Base-by-base conservation (phyloP, 2,329 filamentous ascomycete species). In the Aspergillus spinulosporus region DNA sequence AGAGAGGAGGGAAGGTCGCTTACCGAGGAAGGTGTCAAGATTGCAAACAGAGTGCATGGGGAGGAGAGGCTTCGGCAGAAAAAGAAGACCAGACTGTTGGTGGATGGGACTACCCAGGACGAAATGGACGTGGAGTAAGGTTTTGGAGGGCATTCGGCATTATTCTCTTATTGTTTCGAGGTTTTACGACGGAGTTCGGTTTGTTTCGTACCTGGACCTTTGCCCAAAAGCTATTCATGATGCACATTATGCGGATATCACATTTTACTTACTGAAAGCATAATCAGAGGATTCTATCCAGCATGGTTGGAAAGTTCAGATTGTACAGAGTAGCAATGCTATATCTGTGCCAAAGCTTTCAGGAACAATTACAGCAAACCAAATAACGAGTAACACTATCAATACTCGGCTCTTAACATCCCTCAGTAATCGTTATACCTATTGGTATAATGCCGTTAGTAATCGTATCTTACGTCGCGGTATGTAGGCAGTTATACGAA, bases 1-100 rank as follows among this genome's bases (percentile, higher is more conserved):
- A 80, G 81, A 73, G 82, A 83, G 69, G 81, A 82, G 72, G 77
- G 60, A 5, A 56, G 67, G 32, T 67, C 70, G 21, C 58, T 74
- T 62, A 68, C 67, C 21, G 62, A 67, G 57, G 73, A 74, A 57
- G 62, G 67, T 42, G 64, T 62, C 59, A 76, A 73, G 69, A 39
- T 37, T 39, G 62, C 68, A 44, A 68, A 66, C 63, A 68, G 68
- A 52, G 69, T 76, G 4, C 66, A 75, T 42, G 75, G 75, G 57
- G 71, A 74, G 66, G 76, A 78, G 67, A 70, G 66, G 45, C 58
- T 72, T 55, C 67, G 74, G 50, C 71, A 73, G 62, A 77, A 76
- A 70, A 74, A 70, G 66, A 77, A 77, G 73, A 67, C 71, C 58
- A 74, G 69, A 59, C 59, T 77, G 61, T 64, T 78, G 65, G 75